Conservation (phyloP, 768 basidiomycete genomes). For the Tulasnella sp. region DNA sequence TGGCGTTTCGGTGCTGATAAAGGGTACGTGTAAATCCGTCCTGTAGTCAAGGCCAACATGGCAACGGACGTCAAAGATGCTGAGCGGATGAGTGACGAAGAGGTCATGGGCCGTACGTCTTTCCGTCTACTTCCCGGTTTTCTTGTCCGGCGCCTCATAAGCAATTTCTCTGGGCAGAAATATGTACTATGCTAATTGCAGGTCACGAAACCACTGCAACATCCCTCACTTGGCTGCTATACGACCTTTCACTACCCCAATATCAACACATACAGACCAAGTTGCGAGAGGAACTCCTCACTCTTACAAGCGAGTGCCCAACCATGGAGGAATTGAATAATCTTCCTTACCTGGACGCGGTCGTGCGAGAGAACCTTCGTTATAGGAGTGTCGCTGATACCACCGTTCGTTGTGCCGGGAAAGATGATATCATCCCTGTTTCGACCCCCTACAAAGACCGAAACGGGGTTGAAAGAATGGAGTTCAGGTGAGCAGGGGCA, state of each 20-base stretch:
- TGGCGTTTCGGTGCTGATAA: constrained; percentile 54
- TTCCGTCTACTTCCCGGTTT: not conserved
- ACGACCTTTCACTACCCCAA: constrained; percentile 50
- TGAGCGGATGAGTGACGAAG: constrained; percentile 45
- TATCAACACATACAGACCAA: constrained; percentile 55
- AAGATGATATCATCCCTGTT: constrained; percentile 33
- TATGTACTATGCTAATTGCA: constrained; percentile 63
- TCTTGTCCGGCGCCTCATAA: not conserved
- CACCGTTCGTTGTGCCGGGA: constrained; percentile 20
- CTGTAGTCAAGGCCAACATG: constrained; percentile 44
- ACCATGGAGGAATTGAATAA: constrained; percentile 41
- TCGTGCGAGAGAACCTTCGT: constrained; percentile 38
- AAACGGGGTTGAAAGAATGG: constrained; percentile 21
- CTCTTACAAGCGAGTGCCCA: constrained; percentile 35
- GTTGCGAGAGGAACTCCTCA: constrained; percentile 61
- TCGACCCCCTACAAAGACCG: constrained; percentile 30
- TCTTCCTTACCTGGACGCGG: constrained; percentile 43
- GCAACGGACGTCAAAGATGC: constrained; percentile 43
- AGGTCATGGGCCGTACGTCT: constrained; percentile 41
- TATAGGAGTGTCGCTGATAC: constrained; percentile 15
- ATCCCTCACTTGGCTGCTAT: constrained; percentile 62
- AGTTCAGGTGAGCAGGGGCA: constrained; percentile 21
- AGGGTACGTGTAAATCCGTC: not conserved
- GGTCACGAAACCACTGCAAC: constrained; percentile 61
- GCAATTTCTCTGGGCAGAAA: constrained; percentile 48